Base-by-base conservation (phyloP, 2,329 filamentous ascomycete genomes). In the Penicillium crustosum region DNA sequence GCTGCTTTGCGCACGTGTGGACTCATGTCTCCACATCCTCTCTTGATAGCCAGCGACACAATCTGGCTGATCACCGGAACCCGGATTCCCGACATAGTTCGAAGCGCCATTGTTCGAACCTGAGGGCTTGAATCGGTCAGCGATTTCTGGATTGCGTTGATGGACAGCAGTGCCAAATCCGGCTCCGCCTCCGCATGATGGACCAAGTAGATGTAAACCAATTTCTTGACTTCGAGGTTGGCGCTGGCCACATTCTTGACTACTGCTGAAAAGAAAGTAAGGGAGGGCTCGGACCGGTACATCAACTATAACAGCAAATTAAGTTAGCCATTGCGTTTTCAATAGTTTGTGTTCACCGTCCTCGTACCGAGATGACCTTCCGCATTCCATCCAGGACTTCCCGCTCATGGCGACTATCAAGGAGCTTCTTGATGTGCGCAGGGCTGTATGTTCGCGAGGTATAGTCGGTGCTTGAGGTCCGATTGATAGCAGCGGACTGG, bases 121-220 rank as follows among this genome's bases (percentile, higher is more conserved):
- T 96, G 90, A 1, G 94, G 91, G 73, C 93, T 97, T 57, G 88
- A 82, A 76, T 99, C 94, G 25, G 92, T 96, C 58, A 99, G 85
- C 10, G 93, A 96, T 77, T 97, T 97, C 73, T 99, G 94, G 67
- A 99, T 97, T 7, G 94, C 96, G 77, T 99, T 99, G 83, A 99
- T 97, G 58, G 93, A 96, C 44, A 99, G 84, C 38, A 99, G 84
- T 21, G 94, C 93, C 45, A 97, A 89, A 76, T 99, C 94, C 57
- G 93, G 94, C 71, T 97, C 94, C 63, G 92, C 87, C 74, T 97
- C 94, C 73, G 94, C 94, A 82, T 99, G 93, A 73, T 95, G 91
- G 60, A 97, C 89, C 61, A 99, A 87, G 77, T 97, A 99, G 73
- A 97, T 96, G 81, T 99, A 99, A 61, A 99, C 94, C 55, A 99